A percentile compares a stretch with the other conserved stretches of the same genome.
Conservation (phyloP, 192 early-diverging fungal genomes). For the Obelidium mucronatum region DNA sequence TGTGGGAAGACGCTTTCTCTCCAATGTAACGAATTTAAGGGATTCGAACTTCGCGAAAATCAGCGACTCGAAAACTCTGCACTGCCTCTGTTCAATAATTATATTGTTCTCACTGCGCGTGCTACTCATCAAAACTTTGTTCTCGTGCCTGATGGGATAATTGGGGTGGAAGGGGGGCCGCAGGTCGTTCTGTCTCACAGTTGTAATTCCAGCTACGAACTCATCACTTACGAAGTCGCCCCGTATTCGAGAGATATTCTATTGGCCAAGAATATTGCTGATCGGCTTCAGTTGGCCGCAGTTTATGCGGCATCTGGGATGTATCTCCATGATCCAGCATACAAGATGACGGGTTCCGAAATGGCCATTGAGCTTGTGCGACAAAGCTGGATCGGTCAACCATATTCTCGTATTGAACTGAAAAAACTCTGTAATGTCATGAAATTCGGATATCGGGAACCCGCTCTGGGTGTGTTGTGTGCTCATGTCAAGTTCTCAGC, state of each 20-base stretch:
- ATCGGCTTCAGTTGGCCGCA: background rate
- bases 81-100: background rate
- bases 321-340: background rate
- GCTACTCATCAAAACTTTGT: background rate
- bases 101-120: background rate
- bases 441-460: background rate
- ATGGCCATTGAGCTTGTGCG: conserved; percentile 10
- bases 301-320: background rate
- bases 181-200: too few relatives aligned
- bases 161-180: too few relatives aligned
- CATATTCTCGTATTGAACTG: background rate
- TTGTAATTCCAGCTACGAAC: background rate
- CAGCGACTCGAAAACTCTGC: background rate
- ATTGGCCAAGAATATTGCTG: background rate
- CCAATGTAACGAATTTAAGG: background rate
- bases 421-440: background rate
- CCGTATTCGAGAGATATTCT: too few relatives aligned
- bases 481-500: background rate
- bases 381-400: background rate
- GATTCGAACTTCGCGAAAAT: background rate
- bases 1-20: background rate
- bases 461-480: background rate
- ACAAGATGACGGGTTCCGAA: background rate
- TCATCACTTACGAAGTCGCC: too few relatives aligned
- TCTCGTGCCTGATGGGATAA: background rate